These are phyloP conservation scores for Sugiyamaella neomexicana DNA, from an alignment of 1,139 yeast species.

Conservation along the genomic window DNA sequence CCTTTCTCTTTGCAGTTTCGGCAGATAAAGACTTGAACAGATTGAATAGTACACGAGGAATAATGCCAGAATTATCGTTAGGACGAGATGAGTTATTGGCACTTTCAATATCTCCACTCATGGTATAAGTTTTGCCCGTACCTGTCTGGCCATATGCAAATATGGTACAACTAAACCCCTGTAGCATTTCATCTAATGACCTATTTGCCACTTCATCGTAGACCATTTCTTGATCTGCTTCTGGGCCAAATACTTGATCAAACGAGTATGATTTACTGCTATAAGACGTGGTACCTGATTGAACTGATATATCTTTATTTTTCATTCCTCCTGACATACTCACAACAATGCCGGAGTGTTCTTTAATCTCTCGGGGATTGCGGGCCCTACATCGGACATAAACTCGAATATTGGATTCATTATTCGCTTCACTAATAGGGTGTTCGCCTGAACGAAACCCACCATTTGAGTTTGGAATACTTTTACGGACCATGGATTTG, in stretches of 20 bases:
- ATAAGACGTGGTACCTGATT: constrained; percentile 35
- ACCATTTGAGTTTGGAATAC: constrained; percentile 8
- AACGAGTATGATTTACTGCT: constrained; percentile 54
- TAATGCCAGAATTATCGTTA: constrained; percentile 58
- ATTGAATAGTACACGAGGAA: constrained; percentile 56
- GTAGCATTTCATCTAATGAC: constrained; percentile 48
- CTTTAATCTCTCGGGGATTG: constrained; percentile 58
- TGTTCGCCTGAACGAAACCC: neutral
- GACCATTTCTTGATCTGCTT: constrained; percentile 60
- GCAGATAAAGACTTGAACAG: constrained; percentile 31
- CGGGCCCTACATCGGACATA: constrained; percentile 79
- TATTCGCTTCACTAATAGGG: constrained; percentile 30
- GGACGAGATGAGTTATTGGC: constrained; percentile 46
- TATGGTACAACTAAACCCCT: constrained; percentile 54
- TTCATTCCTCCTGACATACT: constrained; percentile 26
- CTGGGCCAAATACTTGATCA: constrained; percentile 71
- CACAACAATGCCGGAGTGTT: constrained; percentile 67
- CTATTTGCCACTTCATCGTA: constrained; percentile 54
- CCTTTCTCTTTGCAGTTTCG: constrained; percentile 39
- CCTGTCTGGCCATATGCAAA: constrained; percentile 92
- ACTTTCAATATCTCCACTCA: constrained; percentile 64
- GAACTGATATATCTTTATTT: constrained; percentile 36
- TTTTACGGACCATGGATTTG: constrained; percentile 10
- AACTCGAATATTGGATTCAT: constrained; percentile 58
- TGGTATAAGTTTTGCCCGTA: constrained; percentile 82